phyloP scores from a whole-genome alignment of 192 early-diverging fungal species.

The Dimargaris cristalligena region DNA sequence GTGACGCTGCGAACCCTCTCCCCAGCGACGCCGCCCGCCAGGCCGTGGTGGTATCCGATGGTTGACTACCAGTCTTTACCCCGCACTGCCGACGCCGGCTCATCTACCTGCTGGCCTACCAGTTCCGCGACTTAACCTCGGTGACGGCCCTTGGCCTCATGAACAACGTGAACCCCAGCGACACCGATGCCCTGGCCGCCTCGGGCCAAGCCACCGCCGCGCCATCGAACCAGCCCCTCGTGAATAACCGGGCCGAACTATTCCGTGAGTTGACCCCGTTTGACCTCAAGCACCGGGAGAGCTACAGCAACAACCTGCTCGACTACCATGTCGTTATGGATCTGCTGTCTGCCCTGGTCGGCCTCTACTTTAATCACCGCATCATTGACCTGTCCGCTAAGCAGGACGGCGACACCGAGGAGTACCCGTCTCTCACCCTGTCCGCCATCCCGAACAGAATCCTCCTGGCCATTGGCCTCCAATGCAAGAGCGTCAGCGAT shows the following conservation, averaged over 20 bases:
- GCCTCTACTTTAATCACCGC: conserved; percentile 57
- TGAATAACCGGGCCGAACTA: conserved; percentile 17
- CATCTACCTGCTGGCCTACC: conserved; percentile 70
- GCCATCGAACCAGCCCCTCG: conserved; percentile 16
- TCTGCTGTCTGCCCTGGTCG: conserved; percentile 64
- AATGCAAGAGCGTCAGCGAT: conserved; percentile 80
- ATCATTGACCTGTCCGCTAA: conserved; percentile 22
- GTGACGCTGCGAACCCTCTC: conserved; percentile 85
- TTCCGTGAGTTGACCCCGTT: conserved; percentile 45
- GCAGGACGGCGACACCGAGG: conserved; percentile 9
- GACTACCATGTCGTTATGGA: conserved; percentile 97
- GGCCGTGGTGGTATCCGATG: conserved; percentile 27
- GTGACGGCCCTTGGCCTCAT: conserved; percentile 69
- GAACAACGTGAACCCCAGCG: conserved; percentile 27
- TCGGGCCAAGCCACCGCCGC: conserved; percentile 1
- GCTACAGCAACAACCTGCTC: conserved; percentile 87
- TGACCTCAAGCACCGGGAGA: conserved; percentile 89
- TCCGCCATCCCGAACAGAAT: conserved; percentile 77
- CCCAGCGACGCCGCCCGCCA: conserved; percentile 23
- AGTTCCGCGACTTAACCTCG: conserved; percentile 70
- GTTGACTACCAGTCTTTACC: conserved; percentile 79
- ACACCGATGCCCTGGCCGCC: not conserved
- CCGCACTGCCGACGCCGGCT: conserved; percentile 84
- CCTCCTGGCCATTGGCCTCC: conserved; percentile 75
- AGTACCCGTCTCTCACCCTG: conserved; percentile 32